Base-by-base conservation (phyloP, 140 eudicot genomes). In the Erigeron philadelphicus region DNA sequence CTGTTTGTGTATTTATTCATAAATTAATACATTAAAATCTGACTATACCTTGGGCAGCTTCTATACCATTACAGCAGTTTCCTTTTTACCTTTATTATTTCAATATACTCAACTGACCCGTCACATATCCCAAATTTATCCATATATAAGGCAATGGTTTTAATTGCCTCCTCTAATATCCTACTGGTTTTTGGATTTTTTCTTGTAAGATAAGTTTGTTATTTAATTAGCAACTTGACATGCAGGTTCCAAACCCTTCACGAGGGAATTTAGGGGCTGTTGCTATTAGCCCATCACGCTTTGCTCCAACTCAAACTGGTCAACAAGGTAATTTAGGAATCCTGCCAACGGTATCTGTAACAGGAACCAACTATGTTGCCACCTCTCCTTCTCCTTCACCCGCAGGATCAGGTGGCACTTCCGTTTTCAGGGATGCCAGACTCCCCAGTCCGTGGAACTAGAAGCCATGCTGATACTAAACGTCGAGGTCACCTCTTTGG, bases 341-440 rank as follows among this genome's bases (percentile, higher is more conserved):
- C 8, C 70, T 71, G 46, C 67, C 83, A 12, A 50, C 81, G 11
- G 84, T 91, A 15, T 84, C 96, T 78, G 83, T 81, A 45, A 79
- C 98, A 1, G 98, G 90, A 78, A 84, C 98, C 42, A 88, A 82
- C 75, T 88, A 88, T 49, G 49, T 84, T 13, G 86, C 90, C 61
- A 86, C 96, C 8, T 92, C 98, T 54, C 98, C 95, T 64, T 88
- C 97, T 46, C 97, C 98, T 60, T 92, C 98, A 72, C 98, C 98
- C 2, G 98, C 95, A 21, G 95, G 88, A 68, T 86, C 90, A 2
- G 95, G 93, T 57, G 95, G 96, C 59, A 92, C 96, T 68, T 88
- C 96, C 0, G 87, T 71, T 9, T 86, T 92, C 75, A 75, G 89
- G 76, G 98, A 88, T 61, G 67, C 66, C 8, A 74, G 90, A 80